Percentiles rank a stretch among this genome's conserved stretches.
phyloP scores from a whole-genome alignment of 2,329 filamentous ascomycete genomes.

The Coniella vitis region DNA sequence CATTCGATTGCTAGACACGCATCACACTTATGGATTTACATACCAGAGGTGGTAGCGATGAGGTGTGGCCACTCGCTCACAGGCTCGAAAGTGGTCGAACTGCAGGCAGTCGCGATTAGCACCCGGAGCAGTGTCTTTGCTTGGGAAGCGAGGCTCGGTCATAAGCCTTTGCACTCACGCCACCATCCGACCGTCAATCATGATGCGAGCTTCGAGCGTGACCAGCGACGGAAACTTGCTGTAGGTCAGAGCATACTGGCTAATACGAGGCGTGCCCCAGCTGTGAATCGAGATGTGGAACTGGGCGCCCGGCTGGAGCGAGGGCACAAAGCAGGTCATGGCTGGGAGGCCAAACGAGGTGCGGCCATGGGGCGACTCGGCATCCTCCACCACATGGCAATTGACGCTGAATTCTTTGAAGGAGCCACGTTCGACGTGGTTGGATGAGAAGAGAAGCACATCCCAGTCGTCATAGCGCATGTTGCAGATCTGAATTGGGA shows the following conservation, averaged over 20 bases:
- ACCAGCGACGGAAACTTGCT: conserved; percentile 50
- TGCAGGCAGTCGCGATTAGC: conserved; percentile 23
- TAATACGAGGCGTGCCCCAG: conserved; percentile 58
- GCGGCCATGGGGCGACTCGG: conserved; percentile 45
- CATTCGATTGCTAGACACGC: not conserved
- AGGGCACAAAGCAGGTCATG: conserved; percentile 66
- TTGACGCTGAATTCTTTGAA: conserved; percentile 76
- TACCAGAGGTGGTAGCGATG: conserved; percentile 39
- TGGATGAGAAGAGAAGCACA: conserved; percentile 66
- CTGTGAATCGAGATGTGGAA: conserved; percentile 72
- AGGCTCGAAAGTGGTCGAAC: conserved; percentile 48
- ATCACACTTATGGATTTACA: conserved; percentile 13
- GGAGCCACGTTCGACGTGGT: conserved; percentile 53
- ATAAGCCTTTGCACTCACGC: conserved; percentile 41
- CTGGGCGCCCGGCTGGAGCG: conserved; percentile 46
- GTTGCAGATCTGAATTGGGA: conserved; percentile 18
- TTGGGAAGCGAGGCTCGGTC: no score
- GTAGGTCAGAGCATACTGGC: conserved; percentile 48
- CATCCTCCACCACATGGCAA: conserved; percentile 60
- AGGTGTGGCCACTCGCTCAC: conserved; percentile 44
- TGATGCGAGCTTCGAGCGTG: conserved; percentile 59
- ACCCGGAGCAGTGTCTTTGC: not conserved
- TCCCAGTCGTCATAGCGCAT: conserved; percentile 91
- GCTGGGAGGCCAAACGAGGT: conserved; percentile 50
- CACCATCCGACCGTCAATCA: conserved; percentile 59